Percentiles rank a stretch among this genome's conserved stretches.
These are phyloP conservation scores for Aspergillus jensenii DNA, from an alignment of 2,329 filamentous ascomycete species.

Conservation along the genomic window DNA sequence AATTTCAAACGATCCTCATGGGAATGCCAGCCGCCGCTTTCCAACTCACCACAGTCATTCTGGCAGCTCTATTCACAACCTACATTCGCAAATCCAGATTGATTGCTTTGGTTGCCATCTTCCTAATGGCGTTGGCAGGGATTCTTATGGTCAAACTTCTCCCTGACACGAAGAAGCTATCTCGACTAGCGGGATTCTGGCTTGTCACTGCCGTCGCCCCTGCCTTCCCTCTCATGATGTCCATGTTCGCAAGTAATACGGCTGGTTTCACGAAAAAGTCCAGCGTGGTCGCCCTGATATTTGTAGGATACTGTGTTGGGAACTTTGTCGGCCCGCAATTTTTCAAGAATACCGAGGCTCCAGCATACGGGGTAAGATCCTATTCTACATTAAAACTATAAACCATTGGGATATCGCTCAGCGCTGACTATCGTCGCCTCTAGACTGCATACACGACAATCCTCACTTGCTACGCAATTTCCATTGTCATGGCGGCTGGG, in stretches of 20 bases:
- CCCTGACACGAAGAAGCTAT: slow-evolving; percentile 11
- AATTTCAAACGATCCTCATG: slow-evolving; percentile 24
- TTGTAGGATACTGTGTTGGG: slow-evolving; percentile 18
- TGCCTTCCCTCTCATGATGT: slow-evolving; percentile 20
- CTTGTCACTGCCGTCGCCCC: slow-evolving; percentile 18
- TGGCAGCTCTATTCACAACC: slow-evolving; percentile 17
- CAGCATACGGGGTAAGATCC: slow-evolving; percentile 8
- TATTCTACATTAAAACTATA: not conserved
- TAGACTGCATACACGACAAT: slow-evolving; percentile 24
- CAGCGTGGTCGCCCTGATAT: slow-evolving; percentile 16
- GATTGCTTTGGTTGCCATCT: slow-evolving; percentile 15
- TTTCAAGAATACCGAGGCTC: slow-evolving; percentile 15
- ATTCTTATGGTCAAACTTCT: slow-evolving; percentile 24
- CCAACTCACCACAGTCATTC: slow-evolving; percentile 18
- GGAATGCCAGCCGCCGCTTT: slow-evolving; percentile 20
- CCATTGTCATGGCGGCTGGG: slow-evolving; percentile 12
- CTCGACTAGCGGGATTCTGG: slow-evolving; percentile 22
- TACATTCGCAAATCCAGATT: slow-evolving; percentile 18
- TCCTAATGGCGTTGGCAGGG: slow-evolving; percentile 18
- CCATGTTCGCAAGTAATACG: slow-evolving; percentile 14
- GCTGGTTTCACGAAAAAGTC: slow-evolving; percentile 22
- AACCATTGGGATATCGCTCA: too few species aligned
- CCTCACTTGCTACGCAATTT: slow-evolving; percentile 19
- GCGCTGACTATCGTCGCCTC: not conserved
- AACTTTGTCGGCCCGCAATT: slow-evolving; percentile 20